Percentiles rank a stretch among this genome's conserved stretches.
phyloP scores from a whole-genome alignment of 306 rosid genomes.

The Cyclanthera cordifolia region DNA sequence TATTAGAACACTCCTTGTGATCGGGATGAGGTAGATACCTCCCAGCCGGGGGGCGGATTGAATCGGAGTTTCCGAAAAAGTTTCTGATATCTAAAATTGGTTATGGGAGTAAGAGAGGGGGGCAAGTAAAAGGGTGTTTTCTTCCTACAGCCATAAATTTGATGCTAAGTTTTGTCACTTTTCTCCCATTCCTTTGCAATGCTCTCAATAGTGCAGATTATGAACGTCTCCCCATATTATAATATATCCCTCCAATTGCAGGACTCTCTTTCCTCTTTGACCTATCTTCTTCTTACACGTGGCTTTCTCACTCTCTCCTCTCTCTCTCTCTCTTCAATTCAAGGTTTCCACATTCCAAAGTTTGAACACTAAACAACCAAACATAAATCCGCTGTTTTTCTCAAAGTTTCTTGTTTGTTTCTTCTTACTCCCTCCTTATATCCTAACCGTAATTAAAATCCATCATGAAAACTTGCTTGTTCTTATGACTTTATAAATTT shows the following conservation, averaged over 20 bases:
- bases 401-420: no score
- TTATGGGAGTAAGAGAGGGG: slow-evolving; percentile 27
- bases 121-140: slow-evolving; percentile 8
- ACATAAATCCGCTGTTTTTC: no score
- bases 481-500: no score
- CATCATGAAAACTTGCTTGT: no score
- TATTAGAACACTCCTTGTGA: no score
- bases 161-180: slow-evolving; percentile 19
- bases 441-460: no score
- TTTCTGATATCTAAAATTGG: slow-evolving; percentile 25
- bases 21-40: no score
- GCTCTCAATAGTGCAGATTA: slow-evolving; percentile 5
- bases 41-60: no score
- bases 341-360: no score
- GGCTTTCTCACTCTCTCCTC: background rate
- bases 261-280: background rate
- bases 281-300: slow-evolving; percentile 5
- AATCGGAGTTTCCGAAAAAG: no score
- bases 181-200: slow-evolving; percentile 26
- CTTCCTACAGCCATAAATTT: slow-evolving; percentile 34
- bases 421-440: no score
- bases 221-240: slow-evolving; percentile 10
- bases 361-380: no score
- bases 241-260: slow-evolving; percentile 1
- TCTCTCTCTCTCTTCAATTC: background rate